Base-by-base conservation (phyloP, 805 yeast species). In the Candida krabiensis region DNA sequence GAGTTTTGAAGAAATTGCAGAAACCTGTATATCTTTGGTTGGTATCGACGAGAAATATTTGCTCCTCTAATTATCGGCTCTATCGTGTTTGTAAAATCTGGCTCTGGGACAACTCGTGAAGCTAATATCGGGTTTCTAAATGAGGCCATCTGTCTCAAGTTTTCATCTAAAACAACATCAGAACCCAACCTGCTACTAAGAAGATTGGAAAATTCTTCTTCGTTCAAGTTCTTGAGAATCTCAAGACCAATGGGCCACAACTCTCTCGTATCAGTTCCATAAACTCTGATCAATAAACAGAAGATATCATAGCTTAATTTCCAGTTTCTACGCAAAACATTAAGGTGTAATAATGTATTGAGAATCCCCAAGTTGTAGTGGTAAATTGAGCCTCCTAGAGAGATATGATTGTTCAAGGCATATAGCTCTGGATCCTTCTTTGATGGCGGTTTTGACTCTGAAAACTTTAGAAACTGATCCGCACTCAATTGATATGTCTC, bases 171-270 rank as follows among this genome's bases (percentile, higher is more conserved):
- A 11, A 21, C 11, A 21, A 21, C 24, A 8, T 21, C 24, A 8
- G 7, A 7, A 8, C 24, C 24, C 11, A 21, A 21, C 24, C 11
- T 21, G 7, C 11, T 7, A 8, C 9, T 21, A 7, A 31, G 27
- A 7, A 16, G 15, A 14, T 24, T 9, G 7, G 33, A 28, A 25
- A 57, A 57, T 33, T 57, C 57, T 6, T 44, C 28, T 30, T 51
- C 53, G 38, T 54, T 58, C 31, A 58, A 31, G 17, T 53, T 38
- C 22, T 53, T 50, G 16, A 83, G 52, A 4, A 83, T 75, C 42
- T 77, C 81, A 4, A 78, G 56, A 0, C 85, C 89, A 1, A 81
- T 25, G 0, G 83, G 75, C 90, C 90, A 84, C 9, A 82, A 52
- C 3, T 72, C 60, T 37, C 79, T 63, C 5, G 81, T 54, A 52